Percentiles rank a stretch among this genome's conserved stretches.
These are phyloP conservation scores for Crucibulum cyathiforme DNA, from an alignment of 1,284 basidiomycete genomes.

Conservation along the genomic window DNA sequence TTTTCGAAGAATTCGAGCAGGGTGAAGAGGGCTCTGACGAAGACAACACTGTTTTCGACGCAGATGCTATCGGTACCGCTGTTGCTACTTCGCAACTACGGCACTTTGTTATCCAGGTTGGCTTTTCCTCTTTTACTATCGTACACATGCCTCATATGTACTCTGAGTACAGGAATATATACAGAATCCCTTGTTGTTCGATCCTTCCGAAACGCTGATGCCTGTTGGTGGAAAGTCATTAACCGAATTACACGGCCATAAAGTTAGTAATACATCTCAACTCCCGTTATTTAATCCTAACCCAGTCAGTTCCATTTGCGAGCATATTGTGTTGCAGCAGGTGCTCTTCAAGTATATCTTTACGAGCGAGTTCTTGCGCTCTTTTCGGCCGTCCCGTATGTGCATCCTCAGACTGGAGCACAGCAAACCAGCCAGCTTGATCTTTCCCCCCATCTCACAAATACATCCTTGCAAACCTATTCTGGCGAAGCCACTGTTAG, in stretches of 20 bases:
- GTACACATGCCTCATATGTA: conserved; percentile 1
- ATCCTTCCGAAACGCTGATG: conserved; percentile 59
- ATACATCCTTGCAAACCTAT: conserved; percentile 89
- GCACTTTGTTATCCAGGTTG: conserved; percentile 96
- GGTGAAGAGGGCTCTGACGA: conserved; percentile 52
- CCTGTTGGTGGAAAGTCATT: conserved; percentile 20
- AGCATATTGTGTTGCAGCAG: conserved; percentile 88
- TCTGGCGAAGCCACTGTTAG: conserved; percentile 73
- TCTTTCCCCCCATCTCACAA: conserved; percentile 88
- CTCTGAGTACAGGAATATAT: conserved; percentile 77
- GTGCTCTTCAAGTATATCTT: conserved; percentile 80
- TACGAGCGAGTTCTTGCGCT: conserved; percentile 86
- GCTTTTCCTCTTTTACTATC: background rate
- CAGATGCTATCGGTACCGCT: conserved; percentile 50
- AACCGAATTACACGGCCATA: conserved; percentile 59
- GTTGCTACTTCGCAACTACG: conserved; percentile 87
- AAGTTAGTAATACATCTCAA: conserved; percentile 53
- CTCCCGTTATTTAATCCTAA: conserved; percentile 10
- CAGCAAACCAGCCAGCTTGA: conserved; percentile 42
- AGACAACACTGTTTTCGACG: conserved; percentile 24
- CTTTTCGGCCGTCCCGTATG: conserved; percentile 78
- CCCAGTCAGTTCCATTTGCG: conserved; percentile 86
- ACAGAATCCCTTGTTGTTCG: conserved; percentile 75
- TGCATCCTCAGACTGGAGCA: conserved; percentile 39
- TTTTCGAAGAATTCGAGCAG: conserved; percentile 88